phyloP scores from a whole-genome alignment of 768 basidiomycete genomes.

The Boletales sp. region DNA sequence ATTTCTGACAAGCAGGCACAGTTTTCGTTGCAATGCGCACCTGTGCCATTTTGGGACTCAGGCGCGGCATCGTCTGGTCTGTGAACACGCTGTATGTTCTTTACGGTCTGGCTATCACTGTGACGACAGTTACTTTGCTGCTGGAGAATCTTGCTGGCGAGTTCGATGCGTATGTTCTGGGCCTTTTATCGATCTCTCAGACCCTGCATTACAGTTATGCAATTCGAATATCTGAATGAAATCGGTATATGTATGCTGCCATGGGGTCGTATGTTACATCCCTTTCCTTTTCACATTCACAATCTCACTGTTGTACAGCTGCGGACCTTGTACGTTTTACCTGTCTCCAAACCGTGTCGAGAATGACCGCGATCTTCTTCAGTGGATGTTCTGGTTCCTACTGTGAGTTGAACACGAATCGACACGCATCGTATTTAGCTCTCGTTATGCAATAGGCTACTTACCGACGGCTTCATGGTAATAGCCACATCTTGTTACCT shows the following conservation, averaged over 20 bases:
- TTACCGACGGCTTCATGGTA: not conserved
- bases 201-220: not conserved
- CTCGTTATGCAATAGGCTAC: not conserved
- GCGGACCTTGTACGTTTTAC: constrained; percentile 8
- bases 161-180: not conserved
- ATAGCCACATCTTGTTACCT: not conserved
- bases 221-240: constrained; percentile 7
- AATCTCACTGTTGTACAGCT: not conserved
- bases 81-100: constrained; percentile 7
- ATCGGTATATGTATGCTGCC: constrained; percentile 10
- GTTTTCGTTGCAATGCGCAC: constrained; percentile 24
- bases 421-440: not conserved
- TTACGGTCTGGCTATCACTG: constrained; percentile 2
- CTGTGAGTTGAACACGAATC: not conserved
- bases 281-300: not conserved
- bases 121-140: not conserved
- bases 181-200: not conserved
- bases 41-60: constrained; percentile 21
- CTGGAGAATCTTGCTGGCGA: not conserved
- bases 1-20: not conserved
- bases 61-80: not conserved
- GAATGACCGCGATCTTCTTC: not conserved
- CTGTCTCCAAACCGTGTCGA: not conserved
- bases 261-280: constrained; percentile 6
- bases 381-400: constrained; percentile 1